Base-by-base conservation (phyloP, 2,329 filamentous ascomycete genomes). In the Talaromyces sp. region DNA sequence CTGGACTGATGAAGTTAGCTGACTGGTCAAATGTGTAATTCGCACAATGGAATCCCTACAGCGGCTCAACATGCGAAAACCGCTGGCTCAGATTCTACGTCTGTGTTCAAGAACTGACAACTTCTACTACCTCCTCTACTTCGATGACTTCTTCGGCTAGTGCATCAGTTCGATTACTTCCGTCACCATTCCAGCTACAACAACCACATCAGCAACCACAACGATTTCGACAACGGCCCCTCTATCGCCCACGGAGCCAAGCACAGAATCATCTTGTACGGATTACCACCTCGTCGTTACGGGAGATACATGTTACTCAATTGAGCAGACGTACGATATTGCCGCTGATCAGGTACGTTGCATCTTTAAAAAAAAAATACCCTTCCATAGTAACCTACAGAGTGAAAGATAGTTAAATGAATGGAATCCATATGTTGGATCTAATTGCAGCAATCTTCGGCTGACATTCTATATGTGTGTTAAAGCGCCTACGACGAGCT, bases 401-500 rank as follows among this genome's bases (percentile, higher is more conserved):
- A 33, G n/a, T 11, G 3, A 60, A 48, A 14, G n/a, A 47, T n/a
- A 60, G 58, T 60, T 48, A n/a, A 24, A 13, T n/a, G 27, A 10
- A 48, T 60, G 33, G 54, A 64, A 64, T n/a, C 62, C 54, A 3
- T 33, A 41, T n/a, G 56, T 64, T 9, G 62, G 56, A 37, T 16
- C 54, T 47, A 6, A 35, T 14, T 60, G 39, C 13, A 31, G n/a
- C 6, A 59, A 33, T 35, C 54, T 64, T 9, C 60, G 56, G 54
- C 56, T 67, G 14, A 66, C 61, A n/a, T 68, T 66, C 37, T 66
- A 65, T 62, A 62, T 69, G 33, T 69, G 63, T 60, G 52, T 67
- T 13, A 31, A 16, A 19, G 31, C 31, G 14, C 8, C 47, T 6
- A 16, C 24, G 24, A 31, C 24, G 48, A 16, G 16, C 9, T 33